These are phyloP conservation scores for Aureobasidium sp. DNA, from an alignment of 2,329 filamentous ascomycete genomes.

Conservation along the genomic window DNA sequence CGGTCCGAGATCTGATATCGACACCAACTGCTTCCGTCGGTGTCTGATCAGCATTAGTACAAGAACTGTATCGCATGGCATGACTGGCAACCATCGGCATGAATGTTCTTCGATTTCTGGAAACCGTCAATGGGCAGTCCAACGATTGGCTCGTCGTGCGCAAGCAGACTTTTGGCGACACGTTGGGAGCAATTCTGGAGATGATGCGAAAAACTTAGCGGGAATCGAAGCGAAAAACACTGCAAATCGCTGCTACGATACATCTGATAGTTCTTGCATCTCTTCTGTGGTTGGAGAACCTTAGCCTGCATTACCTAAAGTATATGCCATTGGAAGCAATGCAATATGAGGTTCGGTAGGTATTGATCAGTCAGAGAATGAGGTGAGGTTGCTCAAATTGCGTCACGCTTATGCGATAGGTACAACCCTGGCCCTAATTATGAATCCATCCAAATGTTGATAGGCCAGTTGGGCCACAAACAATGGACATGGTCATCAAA, in stretches of 20 bases:
- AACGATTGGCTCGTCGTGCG: background rate
- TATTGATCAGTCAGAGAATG: background rate
- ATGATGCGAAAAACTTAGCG: background rate
- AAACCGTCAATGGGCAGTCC: background rate
- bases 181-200: background rate
- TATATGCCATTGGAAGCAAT: too few species aligned
- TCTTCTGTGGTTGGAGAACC: too few species aligned
- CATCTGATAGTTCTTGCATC: too few species aligned
- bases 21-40: background rate
- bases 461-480: too few species aligned
- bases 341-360: too few species aligned
- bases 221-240: background rate
- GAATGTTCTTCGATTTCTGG: background rate
- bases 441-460: background rate
- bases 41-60: background rate
- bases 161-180: background rate
- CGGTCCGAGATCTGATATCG: slow-evolving; percentile 1
- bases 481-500: background rate
- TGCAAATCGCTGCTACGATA: background rate
- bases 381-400: background rate
- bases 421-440: background rate
- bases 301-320: too few species aligned
- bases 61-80: background rate
- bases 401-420: background rate
- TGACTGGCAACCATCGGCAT: background rate